Evolutionary conservation across 2,329 filamentous ascomycete genomes (phyloP).

Genomic region (Lasiodiplodia sp.): DNA sequence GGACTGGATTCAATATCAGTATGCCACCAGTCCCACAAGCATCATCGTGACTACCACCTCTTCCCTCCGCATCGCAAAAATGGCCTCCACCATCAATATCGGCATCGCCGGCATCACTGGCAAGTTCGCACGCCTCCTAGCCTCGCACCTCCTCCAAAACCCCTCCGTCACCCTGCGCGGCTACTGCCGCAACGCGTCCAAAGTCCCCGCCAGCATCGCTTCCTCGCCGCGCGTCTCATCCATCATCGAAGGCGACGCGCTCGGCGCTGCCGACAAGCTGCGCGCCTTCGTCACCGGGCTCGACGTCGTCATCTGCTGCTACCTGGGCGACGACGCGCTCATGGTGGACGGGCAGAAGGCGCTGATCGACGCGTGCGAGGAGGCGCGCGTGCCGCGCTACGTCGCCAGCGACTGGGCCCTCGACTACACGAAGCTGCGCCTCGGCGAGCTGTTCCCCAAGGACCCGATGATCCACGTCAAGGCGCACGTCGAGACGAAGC

Average conservation of each 20-base stretch:
- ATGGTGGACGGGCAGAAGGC: conserved; percentile 54
- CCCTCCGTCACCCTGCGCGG: conserved; percentile 40
- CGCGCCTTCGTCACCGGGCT: conserved; percentile 40
- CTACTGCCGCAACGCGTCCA: conserved; percentile 40
- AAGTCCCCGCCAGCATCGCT: conserved; percentile 34
- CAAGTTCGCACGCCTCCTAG: conserved; percentile 43
- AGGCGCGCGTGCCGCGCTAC: conserved; percentile 47
- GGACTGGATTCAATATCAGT: no score
- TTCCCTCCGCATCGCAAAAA: no score
- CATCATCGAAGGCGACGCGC: conserved; percentile 39
- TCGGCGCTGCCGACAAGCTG: conserved; percentile 38
- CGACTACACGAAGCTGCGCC: conserved; percentile 51
- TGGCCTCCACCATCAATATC: conserved; percentile 26
- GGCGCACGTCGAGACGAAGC: conserved; percentile 48
- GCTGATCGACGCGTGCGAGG: conserved; percentile 51
- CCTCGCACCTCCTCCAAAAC: conserved; percentile 40
- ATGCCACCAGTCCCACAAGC: no score
- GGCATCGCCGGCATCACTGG: conserved; percentile 46
- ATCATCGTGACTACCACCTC: no score
- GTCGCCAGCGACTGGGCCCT: conserved; percentile 52
- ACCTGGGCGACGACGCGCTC: conserved; percentile 48
- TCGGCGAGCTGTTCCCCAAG: conserved; percentile 48
- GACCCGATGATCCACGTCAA: conserved; percentile 52
- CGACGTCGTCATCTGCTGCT: conserved; percentile 51
- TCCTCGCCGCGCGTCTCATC: conserved; percentile 32